A percentile compares a stretch with the other conserved stretches of the same genome.
Evolutionary conservation across 129 eudicot species (phyloP).

Genomic region (Helianthus annuus): HanXRQr2.0-SUNRISE NC_035442.2:165711337-165711836

Average conservation of each 20-base stretch:
- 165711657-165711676: too few species aligned
- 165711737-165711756: too few species aligned
- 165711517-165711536: slow-evolving; percentile 12
- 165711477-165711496: slow-evolving; percentile 23
- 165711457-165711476: slow-evolving; percentile 25
- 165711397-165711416: not conserved
- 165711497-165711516: slow-evolving; percentile 8
- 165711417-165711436: not conserved
- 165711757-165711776: too few species aligned
- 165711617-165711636: not conserved
- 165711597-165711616: slow-evolving; percentile 38
- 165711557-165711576: slow-evolving; percentile 3
- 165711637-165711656: too few species aligned
- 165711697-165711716: too few species aligned
- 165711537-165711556: slow-evolving; percentile 26
- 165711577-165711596: not conserved
- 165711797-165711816: too few species aligned
- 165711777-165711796: too few species aligned
- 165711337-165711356: slow-evolving; percentile 63
- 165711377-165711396: slow-evolving; percentile 58
- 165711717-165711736: too few species aligned
- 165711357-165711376: slow-evolving; percentile 60
- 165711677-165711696: too few species aligned
- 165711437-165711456: not conserved
- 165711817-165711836: too few species aligned